Percentiles rank a stretch among this genome's conserved stretches.
Conservation (phyloP, 2,329 filamentous ascomycete species). For the Monosporascus sp. region DNA sequence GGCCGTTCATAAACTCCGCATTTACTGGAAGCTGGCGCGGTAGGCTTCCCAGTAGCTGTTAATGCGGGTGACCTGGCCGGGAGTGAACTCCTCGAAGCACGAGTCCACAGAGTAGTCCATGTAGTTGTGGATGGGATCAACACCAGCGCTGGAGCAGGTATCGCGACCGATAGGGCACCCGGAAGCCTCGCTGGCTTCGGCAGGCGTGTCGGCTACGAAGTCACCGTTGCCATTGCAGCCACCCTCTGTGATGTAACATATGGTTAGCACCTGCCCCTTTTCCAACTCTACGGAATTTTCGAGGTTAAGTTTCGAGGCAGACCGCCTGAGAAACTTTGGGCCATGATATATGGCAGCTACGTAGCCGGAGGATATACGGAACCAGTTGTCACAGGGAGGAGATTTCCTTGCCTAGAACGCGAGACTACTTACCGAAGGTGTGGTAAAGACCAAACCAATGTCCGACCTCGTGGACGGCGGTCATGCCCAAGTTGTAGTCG, state of each 20-base stretch:
- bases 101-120: slow-evolving; percentile 38
- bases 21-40: slow-evolving; percentile 15
- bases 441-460: background rate
- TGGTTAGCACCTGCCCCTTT: background rate
- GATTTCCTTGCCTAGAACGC: no score
- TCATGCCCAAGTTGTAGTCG: slow-evolving; percentile 30
- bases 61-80: slow-evolving; percentile 36
- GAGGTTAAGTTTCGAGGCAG: no score
- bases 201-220: slow-evolving; percentile 35
- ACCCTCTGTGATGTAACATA: slow-evolving; percentile 38
- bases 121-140: slow-evolving; percentile 31
- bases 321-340: no score
- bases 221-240: slow-evolving; percentile 34
- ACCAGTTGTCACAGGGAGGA: background rate
- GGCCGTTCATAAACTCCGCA: no score
- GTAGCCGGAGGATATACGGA: no score
- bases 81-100: slow-evolving; percentile 41
- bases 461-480: slow-evolving; percentile 29
- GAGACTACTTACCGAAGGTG: background rate
- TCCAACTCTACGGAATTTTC: no score
- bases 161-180: slow-evolving; percentile 33
- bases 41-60: slow-evolving; percentile 33
- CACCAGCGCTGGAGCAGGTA: slow-evolving; percentile 23
- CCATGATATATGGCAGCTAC: no score
- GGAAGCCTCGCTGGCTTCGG: slow-evolving; percentile 29